Evolutionary conservation across 805 yeast genomes (phyloP), one percentile per base, ranked within the genome.

Genomic region (Ogataea saltuana): DNA sequence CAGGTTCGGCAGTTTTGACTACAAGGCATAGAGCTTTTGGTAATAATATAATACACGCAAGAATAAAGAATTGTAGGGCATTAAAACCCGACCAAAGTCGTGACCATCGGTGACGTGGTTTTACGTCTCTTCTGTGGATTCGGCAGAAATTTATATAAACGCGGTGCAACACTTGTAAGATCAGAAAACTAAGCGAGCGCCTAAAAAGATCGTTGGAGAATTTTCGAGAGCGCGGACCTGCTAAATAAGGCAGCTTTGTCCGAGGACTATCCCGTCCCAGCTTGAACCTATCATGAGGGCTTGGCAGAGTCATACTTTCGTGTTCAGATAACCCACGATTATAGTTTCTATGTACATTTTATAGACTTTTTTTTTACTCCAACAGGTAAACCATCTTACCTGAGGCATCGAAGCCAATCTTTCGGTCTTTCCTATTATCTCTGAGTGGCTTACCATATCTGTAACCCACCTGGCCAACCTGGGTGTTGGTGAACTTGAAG

Each of bases 401-500:
- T 44, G 74, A 70, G 53, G 79, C 76, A 58, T 84, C 83, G 63
- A 74, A 86, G 2, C 83, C 86, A 54, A 85, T 72, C 53, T 74
- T 77, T 67, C 98, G 81, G 63, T 88, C 84, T 61, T 83, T 86
- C 76, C 84, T 88, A 57, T 88, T 83, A 67, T 91, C 98, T 70
- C 97, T 87, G 53, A 83, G 75, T 15, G 88, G 78, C 30, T 89
- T 87, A 67, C 98, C 98, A 61, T 91, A 91, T 61, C 98, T 81
- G 76, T 70, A 80, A 39, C 98, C 99, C 41, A 89, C 93, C 43
- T 79, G 69, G 27, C 97, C 97, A 36, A 85, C 88, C 59, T 76
- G 80, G 33, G 88, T 84, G 49, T 81, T 76, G 16, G 85, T 81
- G 66, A 91, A 90, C 60, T 80, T 80, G 74, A 85, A 86, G 40